Conservation (phyloP, 306 rosid genomes). For the Astragalus membranaceus region DNA sequence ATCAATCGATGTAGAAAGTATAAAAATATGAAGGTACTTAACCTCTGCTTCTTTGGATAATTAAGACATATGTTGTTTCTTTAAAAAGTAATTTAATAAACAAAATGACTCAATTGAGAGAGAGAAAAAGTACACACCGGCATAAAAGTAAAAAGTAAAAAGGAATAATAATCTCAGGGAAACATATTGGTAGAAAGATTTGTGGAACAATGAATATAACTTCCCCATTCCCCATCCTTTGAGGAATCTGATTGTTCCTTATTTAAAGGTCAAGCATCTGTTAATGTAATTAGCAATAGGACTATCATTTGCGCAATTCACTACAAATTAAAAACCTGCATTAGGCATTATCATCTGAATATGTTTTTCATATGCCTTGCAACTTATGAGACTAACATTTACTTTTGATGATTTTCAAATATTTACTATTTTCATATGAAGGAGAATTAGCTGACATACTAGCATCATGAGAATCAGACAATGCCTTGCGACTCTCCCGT, state of each 20-base stretch:
- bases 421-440: too few species aligned
- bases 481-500: slow-evolving; percentile 43
- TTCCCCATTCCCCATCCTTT: not conserved
- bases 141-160: not conserved
- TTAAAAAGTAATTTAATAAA: not conserved
- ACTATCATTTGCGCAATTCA: not conserved
- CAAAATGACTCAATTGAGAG: not conserved
- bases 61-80: not conserved
- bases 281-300: not conserved
- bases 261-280: not conserved
- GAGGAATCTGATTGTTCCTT: not conserved
- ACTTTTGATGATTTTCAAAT: not conserved
- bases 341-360: not conserved
- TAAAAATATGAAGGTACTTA: not conserved
- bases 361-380: not conserved
- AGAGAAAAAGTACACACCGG: not conserved
- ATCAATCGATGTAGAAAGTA: slow-evolving; percentile 15
- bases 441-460: slow-evolving; percentile 36
- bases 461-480: slow-evolving; percentile 41
- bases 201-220: not conserved
- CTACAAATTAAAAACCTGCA: not conserved
- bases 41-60: not conserved
- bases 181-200: not conserved
- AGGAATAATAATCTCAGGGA: not conserved
- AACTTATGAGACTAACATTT: not conserved